Evolutionary conservation across 192 early-diverging fungal species (phyloP).

Genomic region (Podila epigama): DNA sequence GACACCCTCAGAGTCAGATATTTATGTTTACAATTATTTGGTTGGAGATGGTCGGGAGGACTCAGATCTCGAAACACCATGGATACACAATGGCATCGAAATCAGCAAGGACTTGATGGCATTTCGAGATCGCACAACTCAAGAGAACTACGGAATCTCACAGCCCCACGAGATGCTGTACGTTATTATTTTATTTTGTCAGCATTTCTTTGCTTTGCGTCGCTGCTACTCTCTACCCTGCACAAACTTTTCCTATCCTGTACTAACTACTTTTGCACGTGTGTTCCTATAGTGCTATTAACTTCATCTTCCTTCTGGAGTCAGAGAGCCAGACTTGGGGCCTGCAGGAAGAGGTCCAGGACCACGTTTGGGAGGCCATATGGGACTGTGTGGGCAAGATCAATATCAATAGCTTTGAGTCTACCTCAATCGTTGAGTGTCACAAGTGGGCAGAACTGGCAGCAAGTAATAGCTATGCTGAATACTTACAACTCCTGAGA

Average conservation of each 20-base stretch:
- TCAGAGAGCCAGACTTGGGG: conserved; percentile 34
- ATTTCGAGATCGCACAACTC: conserved; percentile 21
- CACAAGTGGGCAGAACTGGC: conserved; percentile 35
- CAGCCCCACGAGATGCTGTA: conserved; percentile 31
- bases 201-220: conserved; percentile 14
- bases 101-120: conserved; percentile 25
- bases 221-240: conserved; percentile 16
- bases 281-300: conserved; percentile 14
- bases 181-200: conserved; percentile 21
- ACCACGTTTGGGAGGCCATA: conserved; percentile 18
- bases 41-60: conserved; percentile 16
- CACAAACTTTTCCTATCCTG: conserved; percentile 11
- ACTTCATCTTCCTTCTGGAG: conserved; percentile 26
- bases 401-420: conserved; percentile 26
- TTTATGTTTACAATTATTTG: conserved; percentile 25
- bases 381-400: conserved; percentile 33
- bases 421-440: conserved; percentile 22
- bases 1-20: conserved; percentile 16
- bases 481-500: conserved; percentile 28
- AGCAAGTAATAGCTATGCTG: conserved; percentile 22
- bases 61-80: conserved; percentile 25
- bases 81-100: conserved; percentile 21
- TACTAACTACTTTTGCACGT: conserved; percentile 25
- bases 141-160: conserved; percentile 15
- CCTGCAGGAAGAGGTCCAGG: conserved; percentile 18